A percentile compares a stretch with the other conserved stretches of the same genome.
Evolutionary conservation across 306 rosid genomes (phyloP).

Genomic region (Corylus heterophylla): DNA sequence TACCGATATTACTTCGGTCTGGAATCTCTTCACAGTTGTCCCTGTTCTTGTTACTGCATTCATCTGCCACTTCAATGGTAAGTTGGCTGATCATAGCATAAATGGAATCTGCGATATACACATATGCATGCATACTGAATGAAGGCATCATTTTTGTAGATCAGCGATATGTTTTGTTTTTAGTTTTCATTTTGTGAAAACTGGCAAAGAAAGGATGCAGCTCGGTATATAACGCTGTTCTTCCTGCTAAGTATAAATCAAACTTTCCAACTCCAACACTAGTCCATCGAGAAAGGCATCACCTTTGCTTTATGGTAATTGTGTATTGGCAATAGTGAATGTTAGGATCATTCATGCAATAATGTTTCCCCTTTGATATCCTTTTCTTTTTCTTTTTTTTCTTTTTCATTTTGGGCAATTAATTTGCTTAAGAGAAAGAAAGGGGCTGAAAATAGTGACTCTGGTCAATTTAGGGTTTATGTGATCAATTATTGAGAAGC

Average conservation of each 20-base stretch:
- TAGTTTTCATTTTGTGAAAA: not conserved
- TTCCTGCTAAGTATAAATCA: not conserved
- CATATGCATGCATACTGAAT: not conserved
- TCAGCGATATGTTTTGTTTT: not conserved
- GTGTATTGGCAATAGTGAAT: no score
- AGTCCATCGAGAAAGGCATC: not conserved
- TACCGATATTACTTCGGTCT: conserved; percentile 47
- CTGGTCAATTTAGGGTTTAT: not conserved
- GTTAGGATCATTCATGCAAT: no score
- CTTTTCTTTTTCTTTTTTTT: no score
- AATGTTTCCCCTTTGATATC: no score
- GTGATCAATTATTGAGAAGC: no score
- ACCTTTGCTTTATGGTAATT: not conserved
- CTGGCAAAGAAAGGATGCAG: not conserved
- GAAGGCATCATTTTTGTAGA: not conserved
- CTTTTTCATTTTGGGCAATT: no score
- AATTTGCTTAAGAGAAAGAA: no score
- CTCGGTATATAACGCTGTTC: not conserved
- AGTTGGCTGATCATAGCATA: conserved; percentile 2
- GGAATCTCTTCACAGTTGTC: conserved; percentile 69
- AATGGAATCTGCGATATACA: conserved; percentile 3
- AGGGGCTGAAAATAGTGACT: not conserved
- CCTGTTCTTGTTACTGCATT: conserved; percentile 77
- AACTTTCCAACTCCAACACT: not conserved
- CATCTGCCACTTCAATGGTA: conserved; percentile 76